phyloP scores from a whole-genome alignment of 371 early-diverging fungal genomes.

The Blyttiomyces sp. region DNA sequence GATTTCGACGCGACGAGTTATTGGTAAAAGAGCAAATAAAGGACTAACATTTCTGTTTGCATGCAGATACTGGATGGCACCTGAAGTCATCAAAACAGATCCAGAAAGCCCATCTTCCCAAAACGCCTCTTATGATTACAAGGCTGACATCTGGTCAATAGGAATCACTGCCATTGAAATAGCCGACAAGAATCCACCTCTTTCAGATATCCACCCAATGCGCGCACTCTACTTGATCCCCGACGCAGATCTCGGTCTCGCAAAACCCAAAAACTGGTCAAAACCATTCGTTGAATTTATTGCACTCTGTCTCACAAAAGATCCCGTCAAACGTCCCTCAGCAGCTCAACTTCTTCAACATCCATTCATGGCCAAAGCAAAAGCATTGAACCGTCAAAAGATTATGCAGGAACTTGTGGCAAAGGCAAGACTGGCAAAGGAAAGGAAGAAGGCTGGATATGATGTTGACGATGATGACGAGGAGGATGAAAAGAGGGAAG shows the following conservation, averaged over 20 bases:
- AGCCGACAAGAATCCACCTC: slow-evolving; percentile 59
- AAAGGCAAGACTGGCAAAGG: slow-evolving; percentile 41
- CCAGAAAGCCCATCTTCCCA: slow-evolving; percentile 40
- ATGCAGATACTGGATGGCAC: slow-evolving; percentile 56
- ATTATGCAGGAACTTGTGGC: slow-evolving; percentile 45
- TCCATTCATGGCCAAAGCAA: slow-evolving; percentile 48
- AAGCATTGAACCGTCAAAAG: slow-evolving; percentile 32
- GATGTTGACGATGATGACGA: slow-evolving; percentile 52
- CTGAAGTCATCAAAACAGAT: slow-evolving; percentile 56
- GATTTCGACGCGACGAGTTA: background rate
- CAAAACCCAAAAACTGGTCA: slow-evolving; percentile 57
- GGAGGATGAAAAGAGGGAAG: slow-evolving; percentile 37
- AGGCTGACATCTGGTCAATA: slow-evolving; percentile 58
- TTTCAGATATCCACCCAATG: slow-evolving; percentile 60
- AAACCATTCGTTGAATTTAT: slow-evolving; percentile 53
- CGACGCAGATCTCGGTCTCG: slow-evolving; percentile 44
- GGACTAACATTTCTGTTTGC: background rate
- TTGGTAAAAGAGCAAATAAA: background rate
- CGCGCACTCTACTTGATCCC: slow-evolving; percentile 54
- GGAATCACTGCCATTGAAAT: slow-evolving; percentile 63
- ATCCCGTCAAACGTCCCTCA: slow-evolving; percentile 45
- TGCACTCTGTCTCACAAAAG: slow-evolving; percentile 43
- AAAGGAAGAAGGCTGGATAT: slow-evolving; percentile 46
- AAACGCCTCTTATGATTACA: slow-evolving; percentile 45
- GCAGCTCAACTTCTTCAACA: slow-evolving; percentile 49